phyloP scores from a whole-genome alignment of 1,284 basidiomycete species.

The Leucoagaricus sp. region DNA sequence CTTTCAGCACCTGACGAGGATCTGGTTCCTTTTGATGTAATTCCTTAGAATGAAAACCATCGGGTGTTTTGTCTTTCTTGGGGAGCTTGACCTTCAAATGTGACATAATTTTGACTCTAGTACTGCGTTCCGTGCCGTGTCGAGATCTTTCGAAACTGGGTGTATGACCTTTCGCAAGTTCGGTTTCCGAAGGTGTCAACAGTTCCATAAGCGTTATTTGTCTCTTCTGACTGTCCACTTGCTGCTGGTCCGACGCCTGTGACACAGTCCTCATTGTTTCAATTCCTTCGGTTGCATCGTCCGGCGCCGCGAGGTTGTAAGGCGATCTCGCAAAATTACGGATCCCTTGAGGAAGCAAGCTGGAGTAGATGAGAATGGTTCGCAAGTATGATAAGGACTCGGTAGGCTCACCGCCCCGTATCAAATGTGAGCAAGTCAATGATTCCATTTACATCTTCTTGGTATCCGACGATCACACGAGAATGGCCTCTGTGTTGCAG shows the following conservation, averaged over 20 bases:
- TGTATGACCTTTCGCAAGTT: not conserved
- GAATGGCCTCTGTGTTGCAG: constrained; percentile 85
- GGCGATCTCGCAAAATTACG: constrained; percentile 6
- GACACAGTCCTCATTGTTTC: not conserved
- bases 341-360: constrained; percentile 7
- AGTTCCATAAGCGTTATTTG: not conserved
- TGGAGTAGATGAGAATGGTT: not conserved
- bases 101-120: constrained; percentile 2
- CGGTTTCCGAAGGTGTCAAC: constrained; percentile 7
- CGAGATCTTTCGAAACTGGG: not conserved
- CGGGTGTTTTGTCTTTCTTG: constrained; percentile 4
- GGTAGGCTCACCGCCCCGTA: constrained; percentile 61
- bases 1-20: constrained; percentile 16
- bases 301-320: not conserved
- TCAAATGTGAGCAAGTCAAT: constrained; percentile 76
- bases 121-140: not conserved
- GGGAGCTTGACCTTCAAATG: not conserved
- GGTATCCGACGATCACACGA: constrained; percentile 82
- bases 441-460: constrained; percentile 56
- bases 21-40: not conserved
- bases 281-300: not conserved
- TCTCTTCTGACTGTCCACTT: not conserved
- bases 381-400: not conserved
- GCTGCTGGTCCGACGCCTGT: not conserved
- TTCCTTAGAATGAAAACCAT: not conserved